phyloP scores from a whole-genome alignment of 2,329 filamentous ascomycete genomes.

The Tolypocladium sp. region DNA sequence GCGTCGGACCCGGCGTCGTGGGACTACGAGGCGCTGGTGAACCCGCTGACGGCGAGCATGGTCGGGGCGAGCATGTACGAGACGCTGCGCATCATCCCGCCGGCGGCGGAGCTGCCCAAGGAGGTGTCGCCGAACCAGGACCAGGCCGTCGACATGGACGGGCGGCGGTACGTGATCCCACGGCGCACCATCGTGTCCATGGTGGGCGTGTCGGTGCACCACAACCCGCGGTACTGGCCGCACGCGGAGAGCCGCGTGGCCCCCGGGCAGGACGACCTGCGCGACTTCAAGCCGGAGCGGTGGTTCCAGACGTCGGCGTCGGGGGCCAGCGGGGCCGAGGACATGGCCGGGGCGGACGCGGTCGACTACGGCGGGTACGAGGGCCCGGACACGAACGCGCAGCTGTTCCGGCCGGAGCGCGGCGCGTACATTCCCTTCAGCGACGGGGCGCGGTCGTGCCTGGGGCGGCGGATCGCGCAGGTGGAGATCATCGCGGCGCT shows the following conservation, averaged over 20 bases:
- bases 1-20: slow-evolving; percentile 49
- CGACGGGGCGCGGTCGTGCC: slow-evolving; percentile 46
- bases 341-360: slow-evolving; percentile 25
- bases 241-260: slow-evolving; percentile 31
- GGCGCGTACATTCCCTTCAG: slow-evolving; percentile 51
- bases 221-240: slow-evolving; percentile 68
- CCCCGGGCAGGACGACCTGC: slow-evolving; percentile 42
- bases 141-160: slow-evolving; percentile 51
- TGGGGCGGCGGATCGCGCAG: slow-evolving; percentile 50
- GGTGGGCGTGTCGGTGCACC: slow-evolving; percentile 46
- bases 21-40: slow-evolving; percentile 62
- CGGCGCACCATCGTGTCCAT: slow-evolving; percentile 46
- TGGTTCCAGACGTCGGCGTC: slow-evolving; percentile 46
- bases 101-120: slow-evolving; percentile 67
- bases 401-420: slow-evolving; percentile 50
- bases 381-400: slow-evolving; percentile 51
- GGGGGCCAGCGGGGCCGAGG: slow-evolving; percentile 14
- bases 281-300: slow-evolving; percentile 62
- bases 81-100: slow-evolving; percentile 62
- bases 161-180: slow-evolving; percentile 49
- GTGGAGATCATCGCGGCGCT: slow-evolving; percentile 48
- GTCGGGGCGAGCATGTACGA: slow-evolving; percentile 71
- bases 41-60: slow-evolving; percentile 58
- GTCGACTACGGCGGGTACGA: slow-evolving; percentile 51
- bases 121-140: slow-evolving; percentile 35